phyloP scores from a whole-genome alignment of 2,329 filamentous ascomycete species.

The Apiospora malaysiana region DNA sequence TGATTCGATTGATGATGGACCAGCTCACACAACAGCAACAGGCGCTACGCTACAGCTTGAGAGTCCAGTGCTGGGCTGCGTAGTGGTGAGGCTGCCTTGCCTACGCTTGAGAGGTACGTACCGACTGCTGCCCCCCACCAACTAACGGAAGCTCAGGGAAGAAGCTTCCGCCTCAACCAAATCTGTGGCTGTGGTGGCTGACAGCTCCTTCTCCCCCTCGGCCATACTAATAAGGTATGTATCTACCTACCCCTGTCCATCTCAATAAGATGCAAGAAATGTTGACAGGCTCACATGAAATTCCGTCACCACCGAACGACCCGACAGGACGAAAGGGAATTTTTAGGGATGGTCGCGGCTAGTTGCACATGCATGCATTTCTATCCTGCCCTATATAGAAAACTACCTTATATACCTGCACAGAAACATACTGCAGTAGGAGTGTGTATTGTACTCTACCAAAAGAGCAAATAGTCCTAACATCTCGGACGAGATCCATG shows the following conservation, averaged over 20 bases:
- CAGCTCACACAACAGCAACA: conserved; percentile 17
- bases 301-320: background rate
- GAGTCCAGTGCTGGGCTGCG: conserved; percentile 29
- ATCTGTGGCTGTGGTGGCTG: conserved; percentile 9
- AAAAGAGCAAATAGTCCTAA: background rate
- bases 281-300: conserved; percentile 6
- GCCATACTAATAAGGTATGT: background rate
- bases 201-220: background rate
- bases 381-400: background rate
- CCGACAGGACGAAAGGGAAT: conserved; percentile 3
- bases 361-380: background rate
- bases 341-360: background rate
- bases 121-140: background rate
- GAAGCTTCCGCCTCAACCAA: conserved; percentile 9
- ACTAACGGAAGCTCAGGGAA: conserved; percentile 9
- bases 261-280: background rate
- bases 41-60: background rate
- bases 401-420: background rate
- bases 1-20: conserved; percentile 18
- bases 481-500: background rate
- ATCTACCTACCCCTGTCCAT: background rate
- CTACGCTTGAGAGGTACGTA: conserved; percentile 20
- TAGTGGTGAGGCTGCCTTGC: conserved; percentile 41
- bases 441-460: background rate
- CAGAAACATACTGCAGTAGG: background rate